Evolutionary conservation across 805 yeast species (phyloP).

Genomic region (Metschnikowia similis): DNA sequence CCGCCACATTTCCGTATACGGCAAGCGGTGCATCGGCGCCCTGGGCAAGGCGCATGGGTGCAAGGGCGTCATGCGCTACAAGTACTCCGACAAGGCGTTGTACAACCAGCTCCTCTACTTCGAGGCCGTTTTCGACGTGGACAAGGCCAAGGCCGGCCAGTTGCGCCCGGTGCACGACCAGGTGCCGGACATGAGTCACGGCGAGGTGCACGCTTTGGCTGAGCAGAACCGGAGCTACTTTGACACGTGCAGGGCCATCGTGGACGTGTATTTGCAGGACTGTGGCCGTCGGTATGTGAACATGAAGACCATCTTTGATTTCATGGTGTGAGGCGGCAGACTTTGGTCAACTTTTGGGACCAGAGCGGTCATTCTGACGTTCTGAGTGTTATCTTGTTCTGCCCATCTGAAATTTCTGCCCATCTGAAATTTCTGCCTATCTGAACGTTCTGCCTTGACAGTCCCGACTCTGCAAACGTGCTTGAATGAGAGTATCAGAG

Average conservation of each 20-base stretch:
- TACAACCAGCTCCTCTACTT: slow-evolving; percentile 84
- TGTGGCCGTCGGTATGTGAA: slow-evolving; percentile 90
- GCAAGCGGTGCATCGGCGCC: slow-evolving; percentile 72
- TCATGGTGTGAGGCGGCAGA: slow-evolving; percentile 34
- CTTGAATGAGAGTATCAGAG: too few species aligned
- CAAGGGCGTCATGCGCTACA: slow-evolving; percentile 77
- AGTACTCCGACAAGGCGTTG: slow-evolving; percentile 71
- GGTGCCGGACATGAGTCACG: slow-evolving; percentile 25
- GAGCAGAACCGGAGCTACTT: slow-evolving; percentile 74
- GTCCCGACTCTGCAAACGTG: too few species aligned
- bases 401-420: too few species aligned
- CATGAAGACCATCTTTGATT: slow-evolving; percentile 74
- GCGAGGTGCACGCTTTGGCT: slow-evolving; percentile 66
- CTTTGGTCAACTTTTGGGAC: too few species aligned
- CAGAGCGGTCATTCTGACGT: too few species aligned
- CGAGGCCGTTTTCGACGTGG: slow-evolving; percentile 74
- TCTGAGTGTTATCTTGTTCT: too few species aligned
- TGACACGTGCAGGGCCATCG: slow-evolving; percentile 50
- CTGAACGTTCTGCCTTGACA: too few species aligned
- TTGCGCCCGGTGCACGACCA: slow-evolving; percentile 41
- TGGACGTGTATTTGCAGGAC: slow-evolving; percentile 66
- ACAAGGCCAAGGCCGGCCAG: slow-evolving; percentile 58
- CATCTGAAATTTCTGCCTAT: too few species aligned
- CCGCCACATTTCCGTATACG: slow-evolving; percentile 84
- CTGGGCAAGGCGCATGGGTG: slow-evolving; percentile 60